phyloP scores from a whole-genome alignment of 805 yeast genomes.

The Suhomyces emberorum region DNA sequence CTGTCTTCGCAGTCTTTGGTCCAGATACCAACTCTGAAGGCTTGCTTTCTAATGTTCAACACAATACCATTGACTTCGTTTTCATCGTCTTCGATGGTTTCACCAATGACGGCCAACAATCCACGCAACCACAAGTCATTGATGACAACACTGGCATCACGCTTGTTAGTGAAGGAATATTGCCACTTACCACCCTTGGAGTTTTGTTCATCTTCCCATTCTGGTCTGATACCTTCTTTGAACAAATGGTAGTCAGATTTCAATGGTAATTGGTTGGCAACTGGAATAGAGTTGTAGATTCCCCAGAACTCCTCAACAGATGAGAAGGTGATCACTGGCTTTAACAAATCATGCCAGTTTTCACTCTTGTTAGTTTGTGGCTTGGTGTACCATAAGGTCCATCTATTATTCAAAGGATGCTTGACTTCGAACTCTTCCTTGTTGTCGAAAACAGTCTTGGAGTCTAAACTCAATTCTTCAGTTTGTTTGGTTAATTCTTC shows the following conservation, averaged over 20 bases:
- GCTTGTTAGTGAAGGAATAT: slow-evolving; percentile 63
- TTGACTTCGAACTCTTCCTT: slow-evolving; percentile 66
- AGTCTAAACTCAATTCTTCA: slow-evolving; percentile 41
- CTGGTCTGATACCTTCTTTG: slow-evolving; percentile 92
- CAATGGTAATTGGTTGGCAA: slow-evolving; percentile 84
- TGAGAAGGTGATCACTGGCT: slow-evolving; percentile 86
- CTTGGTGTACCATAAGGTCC: slow-evolving; percentile 98
- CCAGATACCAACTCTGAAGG: slow-evolving; percentile 88
- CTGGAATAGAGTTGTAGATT: slow-evolving; percentile 87
- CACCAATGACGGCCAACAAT: slow-evolving; percentile 88
- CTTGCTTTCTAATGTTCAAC: slow-evolving; percentile 79
- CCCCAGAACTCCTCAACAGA: slow-evolving; percentile 99
- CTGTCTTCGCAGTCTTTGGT: slow-evolving; percentile 71
- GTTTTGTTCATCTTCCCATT: slow-evolving; percentile 94
- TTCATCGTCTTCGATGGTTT: slow-evolving; percentile 80
- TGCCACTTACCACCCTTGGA: slow-evolving; percentile 92
- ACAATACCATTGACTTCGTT: slow-evolving; percentile 94
- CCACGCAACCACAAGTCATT: slow-evolving; percentile 92
- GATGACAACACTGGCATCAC: slow-evolving; percentile 55
- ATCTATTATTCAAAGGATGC: slow-evolving; percentile 86
- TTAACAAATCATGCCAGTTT: slow-evolving; percentile 88
- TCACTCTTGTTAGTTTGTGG: slow-evolving; percentile 77
- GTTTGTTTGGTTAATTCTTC: slow-evolving; percentile 45
- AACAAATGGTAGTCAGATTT: slow-evolving; percentile 94
- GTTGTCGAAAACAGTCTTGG: slow-evolving; percentile 54